Conservation (phyloP, 2,329 filamentous ascomycete species). For the Apiospora malaysiana region DNA sequence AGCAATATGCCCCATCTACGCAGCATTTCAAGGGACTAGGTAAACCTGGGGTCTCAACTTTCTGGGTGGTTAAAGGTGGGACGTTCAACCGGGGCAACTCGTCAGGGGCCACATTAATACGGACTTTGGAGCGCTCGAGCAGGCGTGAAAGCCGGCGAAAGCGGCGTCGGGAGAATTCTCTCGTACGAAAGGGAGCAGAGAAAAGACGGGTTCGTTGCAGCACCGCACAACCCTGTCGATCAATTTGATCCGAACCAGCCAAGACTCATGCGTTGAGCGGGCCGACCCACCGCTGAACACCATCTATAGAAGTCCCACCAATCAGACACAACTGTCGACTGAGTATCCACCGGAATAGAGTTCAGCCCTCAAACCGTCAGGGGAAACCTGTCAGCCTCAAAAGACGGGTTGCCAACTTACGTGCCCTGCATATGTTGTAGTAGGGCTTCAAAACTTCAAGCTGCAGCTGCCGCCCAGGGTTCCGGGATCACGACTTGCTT, state of each 20-base stretch:
- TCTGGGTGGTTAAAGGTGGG: neutral
- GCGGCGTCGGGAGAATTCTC: neutral
- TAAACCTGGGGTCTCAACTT: neutral
- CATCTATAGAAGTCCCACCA: constrained; percentile 7
- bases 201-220: neutral
- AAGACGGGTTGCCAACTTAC: neutral
- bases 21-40: neutral
- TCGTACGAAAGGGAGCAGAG: neutral
- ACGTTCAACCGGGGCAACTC: neutral
- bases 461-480: neutral
- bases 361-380: neutral
- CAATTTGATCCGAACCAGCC: neutral
- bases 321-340: neutral
- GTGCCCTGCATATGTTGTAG: too few relatives aligned
- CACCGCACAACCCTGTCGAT: neutral
- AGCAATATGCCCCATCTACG: neutral
- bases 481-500: neutral
- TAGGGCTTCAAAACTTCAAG: neutral
- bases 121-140: neutral
- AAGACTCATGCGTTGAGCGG: constrained; percentile 1
- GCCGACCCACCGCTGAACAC: neutral
- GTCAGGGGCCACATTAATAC: neutral
- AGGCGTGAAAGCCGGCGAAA: neutral
- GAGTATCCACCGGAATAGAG: constrained; percentile 3
- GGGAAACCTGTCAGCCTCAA: constrained; percentile 6